Conservation (phyloP, 148 eudicot genomes). For the Limonium bicolor region DNA sequence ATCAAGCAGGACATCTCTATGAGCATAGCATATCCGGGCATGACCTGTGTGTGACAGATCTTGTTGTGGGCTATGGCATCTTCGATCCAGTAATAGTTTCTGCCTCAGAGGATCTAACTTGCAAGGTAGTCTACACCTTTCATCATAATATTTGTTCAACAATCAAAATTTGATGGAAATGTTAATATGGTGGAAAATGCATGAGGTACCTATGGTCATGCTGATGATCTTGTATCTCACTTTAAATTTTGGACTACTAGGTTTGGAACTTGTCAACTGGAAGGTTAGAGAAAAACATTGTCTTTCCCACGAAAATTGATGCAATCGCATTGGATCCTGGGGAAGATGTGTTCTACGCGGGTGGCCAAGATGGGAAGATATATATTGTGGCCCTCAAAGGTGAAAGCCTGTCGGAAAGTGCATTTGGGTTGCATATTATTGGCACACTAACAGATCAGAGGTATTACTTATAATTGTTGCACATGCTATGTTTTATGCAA, state of each 20-base stretch:
- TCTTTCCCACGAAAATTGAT: slow-evolving; percentile 61
- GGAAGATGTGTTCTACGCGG: slow-evolving; percentile 90
- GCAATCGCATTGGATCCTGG: slow-evolving; percentile 79
- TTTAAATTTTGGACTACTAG: no score
- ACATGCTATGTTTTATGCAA: background rate
- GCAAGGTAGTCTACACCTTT: slow-evolving; percentile 40
- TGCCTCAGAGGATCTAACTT: slow-evolving; percentile 84
- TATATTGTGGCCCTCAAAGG: slow-evolving; percentile 68
- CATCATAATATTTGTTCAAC: no score
- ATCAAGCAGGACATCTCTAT: slow-evolving; percentile 37
- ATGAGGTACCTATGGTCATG: no score
- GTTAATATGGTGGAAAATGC: no score
- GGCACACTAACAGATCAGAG: slow-evolving; percentile 75
- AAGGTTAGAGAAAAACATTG: slow-evolving; percentile 46
- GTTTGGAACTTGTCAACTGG: slow-evolving; percentile 78
- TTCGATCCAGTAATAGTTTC: slow-evolving; percentile 73
- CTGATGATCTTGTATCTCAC: no score
- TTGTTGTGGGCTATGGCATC: slow-evolving; percentile 69
- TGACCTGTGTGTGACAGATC: slow-evolving; percentile 54
- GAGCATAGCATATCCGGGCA: slow-evolving; percentile 75
- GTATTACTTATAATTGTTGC: no score
- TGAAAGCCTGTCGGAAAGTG: slow-evolving; percentile 25
- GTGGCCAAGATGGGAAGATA: slow-evolving; percentile 90
- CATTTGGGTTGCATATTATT: slow-evolving; percentile 52
- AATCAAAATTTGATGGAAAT: no score